phyloP scores from a whole-genome alignment of 2,329 filamentous ascomycete genomes.

The Botrytis pseudocinerea region DNA sequence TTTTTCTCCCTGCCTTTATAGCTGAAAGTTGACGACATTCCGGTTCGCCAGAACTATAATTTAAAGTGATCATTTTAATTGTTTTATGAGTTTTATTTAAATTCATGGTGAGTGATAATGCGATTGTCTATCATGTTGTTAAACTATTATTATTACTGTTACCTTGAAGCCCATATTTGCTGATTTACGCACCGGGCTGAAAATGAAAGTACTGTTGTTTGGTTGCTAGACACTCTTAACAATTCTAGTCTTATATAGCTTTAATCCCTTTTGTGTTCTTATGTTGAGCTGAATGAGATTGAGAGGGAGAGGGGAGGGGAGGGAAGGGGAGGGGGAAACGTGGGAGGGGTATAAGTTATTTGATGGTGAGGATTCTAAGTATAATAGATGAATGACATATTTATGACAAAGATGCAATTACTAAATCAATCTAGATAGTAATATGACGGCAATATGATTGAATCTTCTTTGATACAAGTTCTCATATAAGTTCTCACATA shows the following conservation, averaged over 20 bases:
- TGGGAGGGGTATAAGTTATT: no score
- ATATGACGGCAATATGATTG: no score
- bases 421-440: no score
- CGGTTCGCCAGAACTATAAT: background rate
- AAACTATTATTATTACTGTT: no score
- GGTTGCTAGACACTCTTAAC: background rate
- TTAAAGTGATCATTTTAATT: background rate
- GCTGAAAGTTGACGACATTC: background rate
- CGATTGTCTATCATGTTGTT: background rate
- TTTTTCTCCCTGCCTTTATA: background rate
- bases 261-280: background rate
- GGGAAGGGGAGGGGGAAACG: no score
- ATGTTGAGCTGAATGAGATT: background rate
- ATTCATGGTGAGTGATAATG: background rate
- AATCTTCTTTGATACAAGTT: no score
- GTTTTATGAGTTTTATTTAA: background rate
- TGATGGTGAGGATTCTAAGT: no score
- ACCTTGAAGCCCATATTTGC: no score
- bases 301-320: background rate
- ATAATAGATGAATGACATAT: no score
- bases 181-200: background rate
- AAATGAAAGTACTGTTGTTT: background rate
- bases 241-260: background rate
- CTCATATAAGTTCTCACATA: no score
- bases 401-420: no score